Conservation (phyloP, 2,329 filamentous ascomycete genomes). For the Geosmithia flava region DNA sequence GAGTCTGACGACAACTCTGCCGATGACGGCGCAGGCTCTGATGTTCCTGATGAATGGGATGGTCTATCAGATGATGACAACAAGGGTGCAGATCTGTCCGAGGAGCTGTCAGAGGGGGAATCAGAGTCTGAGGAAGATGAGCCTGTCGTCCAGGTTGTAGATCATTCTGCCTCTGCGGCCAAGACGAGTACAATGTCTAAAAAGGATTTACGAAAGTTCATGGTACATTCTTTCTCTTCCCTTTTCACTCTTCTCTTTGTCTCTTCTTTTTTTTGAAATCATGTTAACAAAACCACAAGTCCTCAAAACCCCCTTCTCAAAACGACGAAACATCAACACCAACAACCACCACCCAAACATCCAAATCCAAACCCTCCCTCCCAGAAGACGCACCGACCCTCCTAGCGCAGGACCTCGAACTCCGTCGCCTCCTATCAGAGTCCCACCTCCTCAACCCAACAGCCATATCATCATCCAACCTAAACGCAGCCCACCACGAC, state of each 20-base stretch:
- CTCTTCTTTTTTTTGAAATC: slow-evolving; percentile 2
- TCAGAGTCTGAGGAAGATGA: slow-evolving; percentile 1
- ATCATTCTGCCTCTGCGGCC: slow-evolving; percentile 34
- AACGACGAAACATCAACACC: slow-evolving; percentile 54
- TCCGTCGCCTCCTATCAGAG: slow-evolving; percentile 83
- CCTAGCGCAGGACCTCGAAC: slow-evolving; percentile 81
- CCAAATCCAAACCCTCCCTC: slow-evolving; percentile 13
- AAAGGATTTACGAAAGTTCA: neutral
- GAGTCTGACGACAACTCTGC: slow-evolving; percentile 3
- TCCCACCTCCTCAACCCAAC: slow-evolving; percentile 62
- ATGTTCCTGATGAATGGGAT: slow-evolving; percentile 10
- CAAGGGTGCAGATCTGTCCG: slow-evolving; percentile 8
- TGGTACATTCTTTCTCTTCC: neutral
- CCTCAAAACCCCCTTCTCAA: slow-evolving; percentile 29
- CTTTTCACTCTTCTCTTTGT: neutral
- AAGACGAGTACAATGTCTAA: neutral
- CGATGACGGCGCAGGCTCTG: neutral
- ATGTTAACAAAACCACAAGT: too few species aligned
- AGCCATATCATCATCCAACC: slow-evolving; percentile 22
- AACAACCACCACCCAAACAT: slow-evolving; percentile 8
- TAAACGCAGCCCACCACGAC: too few species aligned
- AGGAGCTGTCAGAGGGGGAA: slow-evolving; percentile 3
- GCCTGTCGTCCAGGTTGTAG: slow-evolving; percentile 44
- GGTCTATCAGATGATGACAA: slow-evolving; percentile 14
- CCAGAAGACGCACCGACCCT: slow-evolving; percentile 53